These are phyloP conservation scores for Cordyceps tenuipes DNA, from an alignment of 2,329 filamentous ascomycete genomes.

Conservation along the genomic window DNA sequence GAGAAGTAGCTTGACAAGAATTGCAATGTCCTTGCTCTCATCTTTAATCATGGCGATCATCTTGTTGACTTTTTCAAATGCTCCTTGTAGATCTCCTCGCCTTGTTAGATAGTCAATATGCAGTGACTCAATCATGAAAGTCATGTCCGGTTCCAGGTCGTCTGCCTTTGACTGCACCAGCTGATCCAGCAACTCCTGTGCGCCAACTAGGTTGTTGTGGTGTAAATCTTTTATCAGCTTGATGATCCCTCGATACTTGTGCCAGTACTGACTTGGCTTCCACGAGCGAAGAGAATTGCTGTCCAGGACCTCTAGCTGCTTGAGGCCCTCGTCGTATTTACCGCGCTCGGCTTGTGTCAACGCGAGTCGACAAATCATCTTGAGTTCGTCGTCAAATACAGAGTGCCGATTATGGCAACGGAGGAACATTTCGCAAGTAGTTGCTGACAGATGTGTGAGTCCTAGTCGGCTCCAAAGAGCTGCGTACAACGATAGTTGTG, in stretches of 20 bases:
- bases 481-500: constrained; percentile 63
- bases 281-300: constrained; percentile 58
- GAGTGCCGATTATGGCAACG: constrained; percentile 55
- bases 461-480: constrained; percentile 72
- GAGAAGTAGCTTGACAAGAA: constrained; percentile 63
- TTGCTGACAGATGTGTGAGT: constrained; percentile 43
- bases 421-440: constrained; percentile 65
- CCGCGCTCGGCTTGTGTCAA: constrained; percentile 54
- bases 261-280: constrained; percentile 69
- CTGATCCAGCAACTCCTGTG: constrained; percentile 41
- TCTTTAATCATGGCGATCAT: constrained; percentile 35
- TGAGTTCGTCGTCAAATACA: constrained; percentile 68
- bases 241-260: constrained; percentile 57
- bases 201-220: constrained; percentile 42
- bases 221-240: constrained; percentile 56
- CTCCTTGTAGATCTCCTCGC: constrained; percentile 37
- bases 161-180: constrained; percentile 43
- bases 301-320: constrained; percentile 37
- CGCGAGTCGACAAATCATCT: constrained; percentile 63
- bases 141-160: constrained; percentile 44
- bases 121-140: constrained; percentile 42
- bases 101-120: constrained; percentile 44
- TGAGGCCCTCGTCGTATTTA: constrained; percentile 58
- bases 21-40: constrained; percentile 46
- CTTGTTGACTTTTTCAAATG: constrained; percentile 39